Conservation (phyloP, 768 basidiomycete species). For the Cystobasidium onofrii region DNA sequence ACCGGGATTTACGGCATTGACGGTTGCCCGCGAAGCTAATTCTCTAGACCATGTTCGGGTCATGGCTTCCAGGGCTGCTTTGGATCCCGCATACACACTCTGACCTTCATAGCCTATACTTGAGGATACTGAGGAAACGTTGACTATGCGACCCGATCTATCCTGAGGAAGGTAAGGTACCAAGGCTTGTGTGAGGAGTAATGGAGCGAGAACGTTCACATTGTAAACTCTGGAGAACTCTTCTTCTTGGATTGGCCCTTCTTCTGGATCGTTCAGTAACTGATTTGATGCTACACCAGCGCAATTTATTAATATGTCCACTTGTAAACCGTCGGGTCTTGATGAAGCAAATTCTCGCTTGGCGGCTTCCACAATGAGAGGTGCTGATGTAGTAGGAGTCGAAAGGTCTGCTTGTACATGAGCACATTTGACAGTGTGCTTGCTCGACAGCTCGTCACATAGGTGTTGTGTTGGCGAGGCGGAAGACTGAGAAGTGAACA, state of each 20-base stretch:
- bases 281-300: constrained; percentile 23
- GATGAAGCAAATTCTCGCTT: not conserved
- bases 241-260: not conserved
- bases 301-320: constrained; percentile 16
- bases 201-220: constrained; percentile 17
- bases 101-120: constrained; percentile 20
- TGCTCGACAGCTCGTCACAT: not conserved
- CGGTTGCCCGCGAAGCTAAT: constrained; percentile 11
- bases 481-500: constrained; percentile 21
- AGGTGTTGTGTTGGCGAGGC: not conserved
- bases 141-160: constrained; percentile 9
- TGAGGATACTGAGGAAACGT: constrained; percentile 23
- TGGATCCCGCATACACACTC: constrained; percentile 20
- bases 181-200: constrained; percentile 14
- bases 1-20: constrained; percentile 24
- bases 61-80: constrained; percentile 23
- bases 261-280: not conserved
- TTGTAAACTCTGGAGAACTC: constrained; percentile 19
- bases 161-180: constrained; percentile 12
- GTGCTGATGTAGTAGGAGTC: not conserved
- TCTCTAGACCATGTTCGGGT: constrained; percentile 23
- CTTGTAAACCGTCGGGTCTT: not conserved
- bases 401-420: constrained; percentile 8
- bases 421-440: not conserved
- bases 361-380: not conserved